phyloP scores from a whole-genome alignment of 2,329 filamentous ascomycete species.

The Aspergillus sp. region DNA sequence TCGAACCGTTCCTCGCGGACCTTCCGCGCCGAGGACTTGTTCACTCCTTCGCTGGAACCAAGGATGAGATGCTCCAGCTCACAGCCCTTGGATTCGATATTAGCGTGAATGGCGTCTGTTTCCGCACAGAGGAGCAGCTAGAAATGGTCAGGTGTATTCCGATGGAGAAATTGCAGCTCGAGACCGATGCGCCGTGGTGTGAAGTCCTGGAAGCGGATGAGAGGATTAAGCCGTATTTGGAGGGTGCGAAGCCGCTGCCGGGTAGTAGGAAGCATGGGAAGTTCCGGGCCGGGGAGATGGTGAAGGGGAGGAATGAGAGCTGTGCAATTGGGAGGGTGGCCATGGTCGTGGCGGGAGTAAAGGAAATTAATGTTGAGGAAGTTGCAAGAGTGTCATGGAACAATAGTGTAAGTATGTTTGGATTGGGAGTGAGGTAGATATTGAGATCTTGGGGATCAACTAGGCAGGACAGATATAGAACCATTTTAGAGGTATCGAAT shows the following conservation, averaged over 20 bases:
- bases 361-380: constrained; percentile 44
- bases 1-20: constrained; percentile 40
- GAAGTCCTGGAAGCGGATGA: constrained; percentile 42
- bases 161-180: constrained; percentile 44
- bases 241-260: constrained; percentile 38
- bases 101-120: constrained; percentile 54
- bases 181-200: constrained; percentile 53
- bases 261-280: constrained; percentile 52
- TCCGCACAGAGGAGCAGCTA: constrained; percentile 38
- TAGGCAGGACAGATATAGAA: neutral
- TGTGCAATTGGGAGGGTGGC: constrained; percentile 51
- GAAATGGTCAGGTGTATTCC: constrained; percentile 47
- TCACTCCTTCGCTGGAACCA: constrained; percentile 83
- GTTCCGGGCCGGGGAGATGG: constrained; percentile 47
- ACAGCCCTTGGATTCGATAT: constrained; percentile 43
- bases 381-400: constrained; percentile 42
- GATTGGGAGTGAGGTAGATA: neutral
- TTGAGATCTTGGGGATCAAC: neutral
- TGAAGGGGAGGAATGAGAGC: constrained; percentile 52
- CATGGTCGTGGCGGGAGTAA: constrained; percentile 50
- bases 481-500: no score
- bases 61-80: constrained; percentile 42
- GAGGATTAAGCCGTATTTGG: constrained; percentile 43
- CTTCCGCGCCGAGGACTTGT: constrained; percentile 64
- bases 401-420: constrained; percentile 36